Conservation (phyloP, 306 rosid species). For the Glycine tomentella region DNA sequence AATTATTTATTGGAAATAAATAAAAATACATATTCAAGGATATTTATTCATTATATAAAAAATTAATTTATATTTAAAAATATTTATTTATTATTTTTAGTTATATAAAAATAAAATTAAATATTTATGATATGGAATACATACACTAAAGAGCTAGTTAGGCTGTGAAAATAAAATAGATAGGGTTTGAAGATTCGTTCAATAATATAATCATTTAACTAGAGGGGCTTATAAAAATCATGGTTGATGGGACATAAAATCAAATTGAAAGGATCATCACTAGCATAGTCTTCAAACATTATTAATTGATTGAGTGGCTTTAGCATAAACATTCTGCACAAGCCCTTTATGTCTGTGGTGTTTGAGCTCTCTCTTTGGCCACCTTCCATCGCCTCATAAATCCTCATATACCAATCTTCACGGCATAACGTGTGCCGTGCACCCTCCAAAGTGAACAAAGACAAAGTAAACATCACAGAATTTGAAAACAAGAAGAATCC, state of each 20-base stretch:
- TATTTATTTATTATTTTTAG: neutral
- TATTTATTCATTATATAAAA: neutral
- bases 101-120: neutral
- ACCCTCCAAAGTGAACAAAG: constrained; percentile 44
- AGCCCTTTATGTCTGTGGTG: constrained; percentile 47
- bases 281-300: constrained; percentile 32
- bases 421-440: constrained; percentile 47
- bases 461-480: constrained; percentile 48
- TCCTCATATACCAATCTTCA: constrained; percentile 43
- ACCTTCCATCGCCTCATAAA: constrained; percentile 43
- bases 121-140: neutral
- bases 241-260: constrained; percentile 27
- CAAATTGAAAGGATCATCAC: neutral
- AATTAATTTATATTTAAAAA: neutral
- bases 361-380: constrained; percentile 42
- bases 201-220: neutral
- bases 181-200: constrained; percentile 3
- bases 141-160: neutral
- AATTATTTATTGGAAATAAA: neutral
- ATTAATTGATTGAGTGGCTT: constrained; percentile 38
- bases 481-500: constrained; percentile 30
- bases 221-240: constrained; percentile 8
- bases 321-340: constrained; percentile 46
- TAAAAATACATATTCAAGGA: neutral
- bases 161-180: neutral